phyloP scores from a whole-genome alignment of 106 monocot species.

The Amphibolis antarctica region DNA sequence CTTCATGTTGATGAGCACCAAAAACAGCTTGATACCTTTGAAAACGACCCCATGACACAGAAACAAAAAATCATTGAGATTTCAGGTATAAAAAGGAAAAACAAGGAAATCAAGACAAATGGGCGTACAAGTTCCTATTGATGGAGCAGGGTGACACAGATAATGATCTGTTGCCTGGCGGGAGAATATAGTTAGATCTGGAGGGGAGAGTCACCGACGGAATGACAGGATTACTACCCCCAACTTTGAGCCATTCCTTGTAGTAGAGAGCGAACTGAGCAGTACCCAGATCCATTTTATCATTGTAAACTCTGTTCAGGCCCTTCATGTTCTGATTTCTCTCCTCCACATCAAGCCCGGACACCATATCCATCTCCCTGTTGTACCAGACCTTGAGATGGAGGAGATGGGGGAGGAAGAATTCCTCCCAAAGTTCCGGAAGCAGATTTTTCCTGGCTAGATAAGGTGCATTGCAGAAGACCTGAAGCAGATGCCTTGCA shows the following conservation, averaged over 20 bases:
- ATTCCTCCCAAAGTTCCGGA: conserved; percentile 62
- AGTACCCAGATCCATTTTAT: conserved; percentile 65
- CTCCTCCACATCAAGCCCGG: conserved; percentile 23
- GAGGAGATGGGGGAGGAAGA: conserved; percentile 69
- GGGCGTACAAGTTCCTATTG: conserved; percentile 32
- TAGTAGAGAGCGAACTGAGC: conserved; percentile 56
- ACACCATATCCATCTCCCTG: conserved; percentile 37
- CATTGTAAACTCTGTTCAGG: conserved; percentile 47
- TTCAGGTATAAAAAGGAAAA: neutral
- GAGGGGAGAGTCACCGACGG: conserved; percentile 45
- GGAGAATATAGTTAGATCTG: conserved; percentile 11
- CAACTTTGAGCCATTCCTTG: conserved; percentile 64
- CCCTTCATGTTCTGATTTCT: conserved; percentile 33
- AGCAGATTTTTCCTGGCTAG: conserved; percentile 49
- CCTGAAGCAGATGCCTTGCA: conserved; percentile 45
- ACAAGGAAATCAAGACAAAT: neutral
- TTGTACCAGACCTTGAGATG: conserved; percentile 60
- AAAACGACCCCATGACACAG: neutral
- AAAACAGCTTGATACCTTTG: conserved; percentile 53
- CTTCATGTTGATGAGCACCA: conserved; percentile 18
- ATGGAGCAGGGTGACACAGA: conserved; percentile 18
- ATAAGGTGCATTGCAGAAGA: conserved; percentile 48
- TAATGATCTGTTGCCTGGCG: conserved; percentile 23
- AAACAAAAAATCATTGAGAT: neutral
- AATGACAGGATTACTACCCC: conserved; percentile 25